Evolutionary conservation across 345 rosid genomes (phyloP), one percentile per base, ranked within the genome.

Genomic region (Lepidium aucheri): DNA sequence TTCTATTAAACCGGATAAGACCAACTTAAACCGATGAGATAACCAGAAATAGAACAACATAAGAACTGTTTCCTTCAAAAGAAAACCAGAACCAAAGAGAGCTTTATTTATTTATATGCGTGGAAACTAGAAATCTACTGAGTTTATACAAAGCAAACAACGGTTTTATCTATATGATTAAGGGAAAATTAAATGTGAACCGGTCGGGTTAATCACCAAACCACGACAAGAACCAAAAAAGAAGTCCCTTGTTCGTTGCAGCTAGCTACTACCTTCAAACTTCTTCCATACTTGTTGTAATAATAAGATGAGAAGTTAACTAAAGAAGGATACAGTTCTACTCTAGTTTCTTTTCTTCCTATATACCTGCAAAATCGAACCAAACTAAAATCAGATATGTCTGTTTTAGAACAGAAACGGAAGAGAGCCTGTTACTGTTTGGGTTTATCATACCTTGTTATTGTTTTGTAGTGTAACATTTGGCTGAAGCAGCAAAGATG

Each of bases 231-330:
- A 60, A 43, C 54, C 70, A 49, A 72, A 40, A 34, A 13, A 54
- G 10, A 46, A 28, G 14, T 39, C 75, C 70, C 76, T 7, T 63
- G 58, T 39, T 65, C 46, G 32, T 54, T 15, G 38, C 40, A 42
- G 22, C 53, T 41, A 55, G 51, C 65, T 20, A 20, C 1, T 39
- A 63, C 38, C 60, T 72, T 65, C 60, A 36, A 66, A 73, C 76
- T 52, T 73, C 76, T 51, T 65, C 76, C 67, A 73, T 65, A 52
- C 76, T 73, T 52, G 7, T 52, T 55, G 47, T 57, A 72, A 66
- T 58, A 73, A 35, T 33, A 65, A 73, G 76, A 65, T 65, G 71
- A 58, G 72, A 65, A 73, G 76, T 73, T 58, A 6, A 55, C 34
- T 63, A 49, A 39, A 28, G 24, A 47, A 57, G 18, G 64, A 44